phyloP scores from a whole-genome alignment of 2,329 filamentous ascomycete genomes.

The Colletotrichum euphorbiae region DNA sequence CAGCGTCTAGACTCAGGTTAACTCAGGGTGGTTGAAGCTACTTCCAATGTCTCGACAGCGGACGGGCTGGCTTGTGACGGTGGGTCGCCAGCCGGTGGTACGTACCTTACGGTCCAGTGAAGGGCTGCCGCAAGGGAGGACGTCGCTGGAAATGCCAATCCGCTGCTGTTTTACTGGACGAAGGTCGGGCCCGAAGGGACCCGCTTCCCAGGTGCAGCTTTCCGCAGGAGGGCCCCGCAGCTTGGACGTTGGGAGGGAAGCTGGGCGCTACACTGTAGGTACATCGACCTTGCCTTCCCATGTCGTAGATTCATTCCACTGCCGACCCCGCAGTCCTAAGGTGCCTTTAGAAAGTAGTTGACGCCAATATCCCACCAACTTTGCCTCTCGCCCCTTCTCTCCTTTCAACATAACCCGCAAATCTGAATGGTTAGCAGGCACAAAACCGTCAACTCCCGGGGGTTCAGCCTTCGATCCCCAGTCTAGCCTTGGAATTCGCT shows the following conservation, averaged over 20 bases:
- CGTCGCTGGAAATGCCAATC: slow-evolving; percentile 27
- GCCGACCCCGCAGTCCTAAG: slow-evolving; percentile 38
- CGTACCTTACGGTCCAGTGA: slow-evolving; percentile 6
- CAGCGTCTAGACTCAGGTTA: too few species aligned
- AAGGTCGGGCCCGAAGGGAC: slow-evolving; percentile 15
- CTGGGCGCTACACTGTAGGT: slow-evolving; percentile 7
- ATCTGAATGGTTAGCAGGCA: slow-evolving; percentile 36
- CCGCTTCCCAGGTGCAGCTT: slow-evolving; percentile 29
- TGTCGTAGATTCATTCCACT: slow-evolving; percentile 26
- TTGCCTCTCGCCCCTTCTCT: background rate
- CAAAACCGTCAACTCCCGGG: slow-evolving; percentile 37
- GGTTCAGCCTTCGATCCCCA: slow-evolving; percentile 43
- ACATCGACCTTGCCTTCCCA: slow-evolving; percentile 25
- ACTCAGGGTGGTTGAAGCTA: background rate
- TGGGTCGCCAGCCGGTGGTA: slow-evolving; percentile 7
- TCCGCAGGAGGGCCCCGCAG: slow-evolving; percentile 2
- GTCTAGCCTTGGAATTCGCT: slow-evolving; percentile 2
- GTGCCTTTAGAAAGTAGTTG: slow-evolving; percentile 31
- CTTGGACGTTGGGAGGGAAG: background rate
- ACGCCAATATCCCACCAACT: slow-evolving; percentile 6
- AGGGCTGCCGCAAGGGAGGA: background rate
- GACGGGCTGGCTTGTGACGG: slow-evolving; percentile 31
- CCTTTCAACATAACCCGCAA: slow-evolving; percentile 25
- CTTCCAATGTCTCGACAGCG: background rate
- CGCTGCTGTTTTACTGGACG: slow-evolving; percentile 19